Evolutionary conservation across 495 filamentous ascomycete genomes (phyloP).

Genomic region (Penicillium simplicissimum): DNA sequence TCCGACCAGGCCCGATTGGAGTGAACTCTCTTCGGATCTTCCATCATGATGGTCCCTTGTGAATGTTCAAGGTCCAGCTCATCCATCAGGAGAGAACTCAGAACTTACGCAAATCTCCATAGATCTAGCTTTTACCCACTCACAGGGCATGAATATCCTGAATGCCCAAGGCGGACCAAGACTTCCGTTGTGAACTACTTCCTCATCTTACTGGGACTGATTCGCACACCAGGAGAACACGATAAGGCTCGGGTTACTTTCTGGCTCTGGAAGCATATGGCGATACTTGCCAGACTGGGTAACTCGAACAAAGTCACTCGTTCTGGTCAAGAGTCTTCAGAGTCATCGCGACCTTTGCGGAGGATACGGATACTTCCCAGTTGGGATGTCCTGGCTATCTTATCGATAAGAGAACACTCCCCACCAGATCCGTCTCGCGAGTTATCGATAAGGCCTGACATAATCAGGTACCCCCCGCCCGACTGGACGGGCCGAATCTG

Average conservation of each 20-base stretch:
- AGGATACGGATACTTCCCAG: not conserved
- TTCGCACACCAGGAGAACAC: too few relatives aligned
- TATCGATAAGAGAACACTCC: not conserved
- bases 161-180: too few relatives aligned
- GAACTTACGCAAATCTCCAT: not conserved
- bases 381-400: not conserved
- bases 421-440: not conserved
- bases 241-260: too few relatives aligned
- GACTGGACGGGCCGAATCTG: constrained; percentile 5
- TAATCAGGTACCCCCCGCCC: constrained; percentile 17
- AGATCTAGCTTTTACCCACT: too few relatives aligned
- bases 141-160: too few relatives aligned
- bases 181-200: too few relatives aligned
- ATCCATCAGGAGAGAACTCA: not conserved
- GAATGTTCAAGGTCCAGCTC: not conserved
- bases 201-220: too few relatives aligned
- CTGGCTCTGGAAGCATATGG: too few relatives aligned
- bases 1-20: not conserved
- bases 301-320: too few relatives aligned
- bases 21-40: not conserved
- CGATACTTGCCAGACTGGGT: too few relatives aligned
- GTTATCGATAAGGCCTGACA: constrained; percentile 15
- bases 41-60: not conserved
- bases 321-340: too few relatives aligned
- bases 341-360: too few relatives aligned